phyloP scores from a whole-genome alignment of 139 green algal genomes.

The Chlamydomonas sp. region DNA sequence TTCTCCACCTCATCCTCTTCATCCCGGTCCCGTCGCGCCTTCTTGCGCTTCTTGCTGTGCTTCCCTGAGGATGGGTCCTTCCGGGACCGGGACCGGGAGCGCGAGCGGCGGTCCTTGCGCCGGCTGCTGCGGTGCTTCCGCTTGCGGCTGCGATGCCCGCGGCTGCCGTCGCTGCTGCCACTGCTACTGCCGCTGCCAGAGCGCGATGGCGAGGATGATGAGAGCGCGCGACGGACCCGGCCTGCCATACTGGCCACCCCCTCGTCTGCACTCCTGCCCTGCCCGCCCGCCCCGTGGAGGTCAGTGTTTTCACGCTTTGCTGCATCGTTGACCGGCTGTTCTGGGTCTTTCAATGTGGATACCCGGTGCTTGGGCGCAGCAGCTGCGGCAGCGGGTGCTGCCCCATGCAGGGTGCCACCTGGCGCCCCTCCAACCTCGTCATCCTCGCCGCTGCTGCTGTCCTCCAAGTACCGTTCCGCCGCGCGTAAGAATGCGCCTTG shows the following conservation, averaged over 20 bases:
- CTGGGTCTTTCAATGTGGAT: too few species aligned
- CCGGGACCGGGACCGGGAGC: neutral
- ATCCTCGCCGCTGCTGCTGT: slow-evolving; percentile 20
- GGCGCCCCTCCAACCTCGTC: neutral
- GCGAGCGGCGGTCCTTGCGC: slow-evolving; percentile 2
- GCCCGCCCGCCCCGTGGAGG: too few species aligned
- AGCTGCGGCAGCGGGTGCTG: too few species aligned
- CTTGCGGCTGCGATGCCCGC: neutral
- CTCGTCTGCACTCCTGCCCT: too few species aligned
- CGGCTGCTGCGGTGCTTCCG: neutral
- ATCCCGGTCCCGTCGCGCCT: neutral
- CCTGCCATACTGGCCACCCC: too few species aligned
- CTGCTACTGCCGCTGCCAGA: neutral
- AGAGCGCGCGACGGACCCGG: neutral
- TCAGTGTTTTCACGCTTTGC: too few species aligned
- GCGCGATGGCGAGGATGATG: neutral
- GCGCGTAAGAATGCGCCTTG: slow-evolving; percentile 24
- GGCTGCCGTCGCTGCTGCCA: neutral
- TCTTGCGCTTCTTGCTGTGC: neutral
- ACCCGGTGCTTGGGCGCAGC: too few species aligned
- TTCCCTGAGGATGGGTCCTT: neutral
- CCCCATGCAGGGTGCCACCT: neutral
- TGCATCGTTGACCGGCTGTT: too few species aligned
- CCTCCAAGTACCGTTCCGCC: slow-evolving; percentile 27
- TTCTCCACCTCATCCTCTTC: slow-evolving; percentile 16